phyloP scores from a whole-genome alignment of 345 rosid genomes.

The Ceriops zippeliana region DNA sequence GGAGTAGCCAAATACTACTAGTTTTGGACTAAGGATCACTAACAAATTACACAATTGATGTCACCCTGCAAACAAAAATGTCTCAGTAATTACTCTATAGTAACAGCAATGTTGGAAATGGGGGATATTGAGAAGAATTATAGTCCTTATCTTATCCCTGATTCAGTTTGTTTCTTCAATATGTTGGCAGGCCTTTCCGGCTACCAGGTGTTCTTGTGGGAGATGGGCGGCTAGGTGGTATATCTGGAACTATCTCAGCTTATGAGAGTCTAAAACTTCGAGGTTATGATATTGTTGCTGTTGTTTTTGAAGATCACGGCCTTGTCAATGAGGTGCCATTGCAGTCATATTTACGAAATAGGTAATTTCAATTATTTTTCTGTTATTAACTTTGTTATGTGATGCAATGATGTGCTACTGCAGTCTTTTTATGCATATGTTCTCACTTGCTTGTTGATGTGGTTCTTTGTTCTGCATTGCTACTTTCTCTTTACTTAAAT shows the following conservation, averaged over 20 bases:
- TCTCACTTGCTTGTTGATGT: background rate
- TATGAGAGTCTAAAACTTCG: constrained; percentile 77
- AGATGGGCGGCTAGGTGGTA: constrained; percentile 92
- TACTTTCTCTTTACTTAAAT: no score
- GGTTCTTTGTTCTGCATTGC: background rate
- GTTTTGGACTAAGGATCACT: no score
- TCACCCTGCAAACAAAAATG: no score
- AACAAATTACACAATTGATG: no score
- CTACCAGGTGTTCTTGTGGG: constrained; percentile 92
- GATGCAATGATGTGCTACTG: background rate
- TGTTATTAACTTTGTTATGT: background rate
- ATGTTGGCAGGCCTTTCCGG: constrained; percentile 65
- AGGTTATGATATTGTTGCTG: constrained; percentile 82
- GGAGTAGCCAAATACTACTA: no score
- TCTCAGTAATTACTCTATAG: no score
- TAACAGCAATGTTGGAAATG: no score
- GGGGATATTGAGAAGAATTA: no score
- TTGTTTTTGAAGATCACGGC: constrained; percentile 81
- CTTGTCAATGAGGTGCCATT: constrained; percentile 76
- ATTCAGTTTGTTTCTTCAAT: constrained; percentile 1
- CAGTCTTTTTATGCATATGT: background rate
- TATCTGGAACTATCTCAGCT: constrained; percentile 91
- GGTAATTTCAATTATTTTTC: constrained; percentile 36
- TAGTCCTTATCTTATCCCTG: background rate
- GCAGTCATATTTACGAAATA: constrained; percentile 59